A percentile compares a stretch with the other conserved stretches of the same genome.
Evolutionary conservation across 148 eudicot species (phyloP).

Genomic region (Drosera capensis): DNA sequence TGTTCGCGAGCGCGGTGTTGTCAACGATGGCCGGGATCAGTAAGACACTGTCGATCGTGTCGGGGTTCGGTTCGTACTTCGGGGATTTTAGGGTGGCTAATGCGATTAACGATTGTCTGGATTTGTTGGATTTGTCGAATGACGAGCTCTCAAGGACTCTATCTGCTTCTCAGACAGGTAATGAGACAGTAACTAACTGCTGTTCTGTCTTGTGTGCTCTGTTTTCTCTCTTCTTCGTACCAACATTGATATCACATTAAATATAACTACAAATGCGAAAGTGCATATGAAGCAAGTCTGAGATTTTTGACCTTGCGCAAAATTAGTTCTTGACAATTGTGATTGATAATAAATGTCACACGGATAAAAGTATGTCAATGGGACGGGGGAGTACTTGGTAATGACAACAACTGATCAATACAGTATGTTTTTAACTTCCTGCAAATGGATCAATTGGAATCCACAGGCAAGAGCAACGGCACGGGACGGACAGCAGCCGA

Average conservation of each 20-base stretch:
- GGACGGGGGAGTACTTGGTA: too few species aligned
- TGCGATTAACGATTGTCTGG: constrained; percentile 63
- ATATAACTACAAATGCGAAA: too few species aligned
- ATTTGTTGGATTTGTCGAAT: constrained; percentile 52
- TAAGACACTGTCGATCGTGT: constrained; percentile 27
- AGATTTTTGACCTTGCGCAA: too few species aligned
- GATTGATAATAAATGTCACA: too few species aligned
- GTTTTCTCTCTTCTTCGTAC: too few species aligned
- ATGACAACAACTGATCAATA: too few species aligned
- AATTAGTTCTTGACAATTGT: too few species aligned
- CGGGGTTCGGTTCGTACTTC: constrained; percentile 17
- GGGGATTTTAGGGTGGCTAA: constrained; percentile 54
- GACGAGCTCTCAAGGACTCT: constrained; percentile 42
- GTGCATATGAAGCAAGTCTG: too few species aligned
- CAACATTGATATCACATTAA: too few species aligned
- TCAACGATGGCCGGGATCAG: constrained; percentile 30
- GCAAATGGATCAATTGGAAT: background rate
- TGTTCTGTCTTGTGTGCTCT: background rate
- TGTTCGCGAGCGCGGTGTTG: constrained; percentile 28
- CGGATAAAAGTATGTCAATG: too few species aligned
- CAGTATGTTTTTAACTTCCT: background rate
- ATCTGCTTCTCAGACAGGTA: constrained; percentile 43
- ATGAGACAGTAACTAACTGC: too few species aligned
- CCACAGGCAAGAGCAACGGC: constrained; percentile 49
- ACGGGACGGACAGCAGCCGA: constrained; percentile 51